Base-by-base conservation (phyloP, 2,329 filamentous ascomycete species). In the Botrytis elliptica region DNA sequence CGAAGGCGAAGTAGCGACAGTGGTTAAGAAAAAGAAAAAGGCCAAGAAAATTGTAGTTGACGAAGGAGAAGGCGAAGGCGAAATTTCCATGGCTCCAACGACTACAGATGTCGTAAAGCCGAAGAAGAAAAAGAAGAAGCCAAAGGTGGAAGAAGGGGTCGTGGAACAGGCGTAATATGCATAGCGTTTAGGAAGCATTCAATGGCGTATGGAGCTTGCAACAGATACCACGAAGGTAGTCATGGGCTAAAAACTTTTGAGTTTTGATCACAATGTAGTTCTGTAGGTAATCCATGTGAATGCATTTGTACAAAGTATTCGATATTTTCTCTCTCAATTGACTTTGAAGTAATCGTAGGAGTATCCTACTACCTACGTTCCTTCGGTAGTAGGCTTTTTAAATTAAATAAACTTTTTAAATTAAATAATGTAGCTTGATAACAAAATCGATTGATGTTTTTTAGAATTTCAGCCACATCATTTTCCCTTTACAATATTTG, bases 1-100 rank as follows among this genome's bases (percentile, higher is more conserved):
- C 55, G 81, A 78, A 16, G 74, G 73, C 65, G 75, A 75, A 57
- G 75, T 40, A 22, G 73, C 73, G 44, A 70, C 71, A n/a, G 74
- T 75, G 63, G 75, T 78, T 65, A 76, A 77, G 57, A 86, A 85
- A 79, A 90, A 89, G 83, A 88, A 87, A 82, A 86, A 85, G 78
- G 87, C 85, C 78, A 81, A 79, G 46, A 82, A 81, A 77, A 80
- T 73, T 75, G 76, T 77, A n/a, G 78, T 74, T 42, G 77, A 78
- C 70, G 77, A 79, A 44, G 76, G 74, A 63, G 73, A 67, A 49
- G 75, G 74, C 62, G 78, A 67, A 59, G 75, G 74, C 64, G 78
- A 76, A 55, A 49, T 73, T 74, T 72, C 77, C 14, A 22, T 52
- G 33, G 67, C 72, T 69, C 72, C 74, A 46, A 73, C 73, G 64